Evolutionary conservation across 257 asterid species (phyloP).

Genomic region (Primulina eburnea): DNA sequence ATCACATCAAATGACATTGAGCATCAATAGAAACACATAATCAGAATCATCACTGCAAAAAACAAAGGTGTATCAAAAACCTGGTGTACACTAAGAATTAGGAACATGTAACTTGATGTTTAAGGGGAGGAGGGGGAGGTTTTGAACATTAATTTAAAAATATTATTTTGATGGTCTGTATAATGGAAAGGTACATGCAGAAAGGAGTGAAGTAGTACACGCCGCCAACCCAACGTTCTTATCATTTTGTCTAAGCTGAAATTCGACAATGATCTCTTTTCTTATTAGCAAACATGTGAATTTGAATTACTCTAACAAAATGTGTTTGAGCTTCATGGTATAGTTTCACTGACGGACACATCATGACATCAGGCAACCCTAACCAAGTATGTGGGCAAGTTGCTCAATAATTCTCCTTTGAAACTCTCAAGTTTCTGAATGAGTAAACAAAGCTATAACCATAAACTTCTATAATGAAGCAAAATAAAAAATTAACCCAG

Average conservation of each 20-base stretch:
- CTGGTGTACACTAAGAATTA: background rate
- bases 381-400: too few relatives aligned
- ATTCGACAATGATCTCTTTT: too few relatives aligned
- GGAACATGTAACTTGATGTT: background rate
- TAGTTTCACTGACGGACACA: conserved; percentile 29
- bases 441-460: conserved; percentile 17
- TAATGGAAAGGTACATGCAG: too few relatives aligned
- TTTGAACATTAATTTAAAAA: too few relatives aligned
- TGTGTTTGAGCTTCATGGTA: too few relatives aligned
- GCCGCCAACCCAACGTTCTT: too few relatives aligned
- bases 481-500: conserved; percentile 37
- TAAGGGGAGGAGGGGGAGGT: background rate
- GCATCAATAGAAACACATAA: conserved; percentile 33
- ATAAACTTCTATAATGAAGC: background rate
- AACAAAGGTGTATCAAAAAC: conserved; percentile 1
- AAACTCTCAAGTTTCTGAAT: conserved; percentile 42
- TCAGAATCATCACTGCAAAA: conserved; percentile 63
- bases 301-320: too few relatives aligned
- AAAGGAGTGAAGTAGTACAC: too few relatives aligned
- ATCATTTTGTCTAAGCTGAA: too few relatives aligned
- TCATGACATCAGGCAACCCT: too few relatives aligned
- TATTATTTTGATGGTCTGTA: too few relatives aligned
- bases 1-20: conserved; percentile 56
- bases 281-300: too few relatives aligned
- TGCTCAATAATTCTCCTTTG: conserved; percentile 28